phyloP scores from a whole-genome alignment of 768 basidiomycete species.

The Multifurca ochricompacta region DNA sequence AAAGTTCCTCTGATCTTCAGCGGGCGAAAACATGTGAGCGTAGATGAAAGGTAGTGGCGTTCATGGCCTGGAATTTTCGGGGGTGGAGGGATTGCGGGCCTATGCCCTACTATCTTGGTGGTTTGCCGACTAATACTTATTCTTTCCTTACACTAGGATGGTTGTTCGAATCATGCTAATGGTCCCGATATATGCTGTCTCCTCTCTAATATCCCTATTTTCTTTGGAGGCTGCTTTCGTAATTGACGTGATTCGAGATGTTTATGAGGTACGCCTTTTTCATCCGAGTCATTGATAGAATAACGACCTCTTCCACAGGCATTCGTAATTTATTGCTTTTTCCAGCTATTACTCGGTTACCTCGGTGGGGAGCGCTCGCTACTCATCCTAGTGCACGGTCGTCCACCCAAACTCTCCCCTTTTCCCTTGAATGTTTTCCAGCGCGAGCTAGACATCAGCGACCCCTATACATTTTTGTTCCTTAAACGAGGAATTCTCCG shows the following conservation, averaged over 20 bases:
- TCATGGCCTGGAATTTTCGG: too few relatives aligned
- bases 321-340: slow-evolving; percentile 93
- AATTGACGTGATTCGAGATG: slow-evolving; percentile 88
- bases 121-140: neutral
- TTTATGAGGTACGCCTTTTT: slow-evolving; percentile 72
- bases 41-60: too few relatives aligned
- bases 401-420: slow-evolving; percentile 79
- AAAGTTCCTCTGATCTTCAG: too few relatives aligned
- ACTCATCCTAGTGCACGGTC: slow-evolving; percentile 84
- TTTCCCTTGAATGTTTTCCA: slow-evolving; percentile 83
- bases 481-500: slow-evolving; percentile 94
- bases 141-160: slow-evolving; percentile 44
- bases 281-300: too few relatives aligned
- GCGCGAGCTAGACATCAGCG: slow-evolving; percentile 84
- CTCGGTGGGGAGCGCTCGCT: slow-evolving; percentile 91
- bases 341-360: slow-evolving; percentile 71
- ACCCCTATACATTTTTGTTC: slow-evolving; percentile 90
- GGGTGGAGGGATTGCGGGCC: too few relatives aligned
- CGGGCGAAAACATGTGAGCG: too few relatives aligned
- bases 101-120: neutral
- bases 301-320: slow-evolving; percentile 40
- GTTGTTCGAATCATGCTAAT: slow-evolving; percentile 95
- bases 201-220: slow-evolving; percentile 88
- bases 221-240: slow-evolving; percentile 94
- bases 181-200: slow-evolving; percentile 88